Evolutionary conservation across 306 rosid genomes (phyloP), one percentile per base, ranked within the genome.

Genomic region (Canavalia ensiformis): DNA sequence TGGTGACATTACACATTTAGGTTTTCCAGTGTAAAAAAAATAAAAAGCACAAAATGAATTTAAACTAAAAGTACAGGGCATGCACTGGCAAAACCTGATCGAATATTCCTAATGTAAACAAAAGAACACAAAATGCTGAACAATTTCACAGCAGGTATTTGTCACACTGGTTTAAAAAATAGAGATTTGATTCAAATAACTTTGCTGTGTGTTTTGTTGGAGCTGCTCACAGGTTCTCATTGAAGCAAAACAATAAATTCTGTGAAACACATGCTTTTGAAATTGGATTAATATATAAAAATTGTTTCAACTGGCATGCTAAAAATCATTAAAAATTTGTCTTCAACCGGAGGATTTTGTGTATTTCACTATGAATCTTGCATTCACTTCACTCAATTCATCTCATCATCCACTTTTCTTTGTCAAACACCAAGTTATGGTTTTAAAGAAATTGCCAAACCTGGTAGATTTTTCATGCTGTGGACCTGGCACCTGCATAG

Each of bases 391-490:
- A 28, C 44, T 39, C 31, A 29, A 12, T 77, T 52, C 44, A 66
- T 66, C 28, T 54, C 57, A 29, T 50, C 6, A 37, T 55, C 41
- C 66, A 51, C 31, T 59, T 59, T 58, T 45, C 63, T 52, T 51
- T 39, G 54, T 51, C 1, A 2, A 35, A 34, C 4, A 59, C 10
- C 68, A 5, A 35, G 5, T 63, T 63, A 0, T 5, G 2, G 46
- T 63, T 63, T 35, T 63, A 42, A 62, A 60, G 64, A 57, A 30
- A 2, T 30, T 60, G 41, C 67, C 8, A 8, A 60, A 3, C 28
- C 42, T 55, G 67, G 30, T 28, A 72, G 49, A 72, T 8, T 10
- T 37, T 46, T 39, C 77, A n/a, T 72, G 77, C 1, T 30, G 42
- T 74, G 42, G 49, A 74, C 41, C 78, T 74, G 7, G 37, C 33